A percentile compares a stretch with the other conserved stretches of the same genome.
phyloP scores from a whole-genome alignment of 441 rosid genomes.

The Erysimum cheiri region DNA sequence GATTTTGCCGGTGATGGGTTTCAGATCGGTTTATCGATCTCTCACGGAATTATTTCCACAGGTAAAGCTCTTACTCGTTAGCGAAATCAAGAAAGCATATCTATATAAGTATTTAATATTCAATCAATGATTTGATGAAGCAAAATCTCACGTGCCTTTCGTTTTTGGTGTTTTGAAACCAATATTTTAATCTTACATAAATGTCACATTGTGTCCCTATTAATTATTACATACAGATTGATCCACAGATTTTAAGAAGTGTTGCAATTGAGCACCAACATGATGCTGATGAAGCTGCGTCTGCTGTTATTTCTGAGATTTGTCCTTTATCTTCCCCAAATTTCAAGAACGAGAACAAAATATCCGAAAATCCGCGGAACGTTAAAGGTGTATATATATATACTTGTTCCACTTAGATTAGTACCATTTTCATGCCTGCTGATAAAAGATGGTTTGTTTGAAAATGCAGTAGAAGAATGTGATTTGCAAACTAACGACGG shows the following conservation, averaged over 20 bases:
- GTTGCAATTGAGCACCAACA: constrained; percentile 20
- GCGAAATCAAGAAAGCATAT: background rate
- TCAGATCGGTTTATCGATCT: constrained; percentile 21
- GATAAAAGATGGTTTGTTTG: background rate
- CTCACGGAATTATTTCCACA: constrained; percentile 9
- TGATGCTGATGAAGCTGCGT: constrained; percentile 21
- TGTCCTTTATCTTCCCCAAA: background rate
- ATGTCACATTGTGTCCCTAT: background rate
- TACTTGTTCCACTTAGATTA: background rate
- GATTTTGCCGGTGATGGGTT: constrained; percentile 1
- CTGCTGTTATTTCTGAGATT: constrained; percentile 8
- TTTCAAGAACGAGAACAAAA: background rate
- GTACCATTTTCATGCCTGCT: background rate
- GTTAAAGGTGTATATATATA: background rate
- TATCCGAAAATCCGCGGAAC: too few relatives aligned
- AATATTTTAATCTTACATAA: background rate
- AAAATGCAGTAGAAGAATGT: background rate
- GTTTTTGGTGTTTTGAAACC: background rate
- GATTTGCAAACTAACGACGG: background rate
- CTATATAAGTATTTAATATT: background rate
- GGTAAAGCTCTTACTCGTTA: background rate
- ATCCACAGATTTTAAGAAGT: constrained; percentile 6
- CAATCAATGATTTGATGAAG: constrained; percentile 3
- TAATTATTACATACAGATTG: constrained; percentile 6
- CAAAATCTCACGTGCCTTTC: constrained; percentile 2